Base-by-base conservation (phyloP, 116 monocot species). In the Thalassia testudinum region DNA sequence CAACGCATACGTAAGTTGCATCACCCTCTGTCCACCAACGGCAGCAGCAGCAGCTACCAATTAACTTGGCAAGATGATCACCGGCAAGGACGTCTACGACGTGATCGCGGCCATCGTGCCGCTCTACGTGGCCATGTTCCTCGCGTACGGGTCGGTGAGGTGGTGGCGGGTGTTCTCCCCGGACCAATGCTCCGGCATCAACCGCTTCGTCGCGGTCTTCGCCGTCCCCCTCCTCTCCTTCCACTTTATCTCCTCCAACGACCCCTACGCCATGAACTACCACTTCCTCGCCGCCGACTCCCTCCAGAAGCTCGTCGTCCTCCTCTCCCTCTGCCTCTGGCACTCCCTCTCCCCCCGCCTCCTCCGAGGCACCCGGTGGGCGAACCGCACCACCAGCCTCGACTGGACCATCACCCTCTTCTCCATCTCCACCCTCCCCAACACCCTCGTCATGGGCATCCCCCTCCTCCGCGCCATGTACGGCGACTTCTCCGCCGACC, bases 141-240 rank as follows among this genome's bases (percentile, higher is more conserved):
- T 76, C 28, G 81, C 81, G n/a, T 81, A 73, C 62, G 76, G 73
- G 5, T 81, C 81, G 5, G 81, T 81, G 12, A 58, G 73, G 21
- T 81, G 81, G 81, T 81, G 81, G 81, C 57, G 47, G 42, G 72
- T 81, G 66, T 81, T 81, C 73, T 76, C 81, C 1, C 81, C 81
- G 0, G 76, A 73, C 52, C 81, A 81, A 24, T 81, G 81, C 66
- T 68, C 81, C 28, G 81, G 81, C 59, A 76, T 81, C 53, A 81
- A 81, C 70, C 77, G 81, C 30, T 81, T 81, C 66, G 81, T 81
- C 17, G 81, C 81, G 16, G 58, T 81, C 19, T 81, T 75, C 51
- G 81, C 81, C 25, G 76, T 81, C 37, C 81, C 81, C 8, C 77
- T 81, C 55, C 77, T 81, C 42, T 81, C 81, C 56, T 81, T 81